A percentile compares a stretch with the other conserved stretches of the same genome.
Conservation (phyloP, 169 alveolate genomes). For the Cryptosporidium xiaoi region DNA sequence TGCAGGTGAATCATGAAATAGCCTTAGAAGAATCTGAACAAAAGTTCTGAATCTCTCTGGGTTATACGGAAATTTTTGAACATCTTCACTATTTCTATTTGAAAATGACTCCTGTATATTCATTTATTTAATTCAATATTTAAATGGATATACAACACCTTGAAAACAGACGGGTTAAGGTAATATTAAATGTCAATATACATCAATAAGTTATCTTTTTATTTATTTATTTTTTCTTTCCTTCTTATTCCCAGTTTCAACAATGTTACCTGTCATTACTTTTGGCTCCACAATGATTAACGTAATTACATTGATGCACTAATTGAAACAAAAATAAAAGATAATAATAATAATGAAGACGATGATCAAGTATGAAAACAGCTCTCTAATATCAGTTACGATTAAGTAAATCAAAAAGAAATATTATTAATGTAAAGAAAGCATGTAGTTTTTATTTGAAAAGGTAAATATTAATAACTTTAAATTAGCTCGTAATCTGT, state of each 20-base stretch:
- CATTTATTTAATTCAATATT: conserved; percentile 14
- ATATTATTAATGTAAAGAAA: no score
- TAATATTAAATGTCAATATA: no score
- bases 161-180: no score
- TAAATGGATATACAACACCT: neutral
- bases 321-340: no score
- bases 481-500: neutral
- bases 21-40: conserved; percentile 44
- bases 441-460: no score
- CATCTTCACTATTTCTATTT: conserved; percentile 14
- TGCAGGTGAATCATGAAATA: conserved; percentile 67
- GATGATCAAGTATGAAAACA: no score
- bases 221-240: neutral
- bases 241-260: neutral
- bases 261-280: neutral
- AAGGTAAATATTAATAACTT: neutral
- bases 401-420: no score
- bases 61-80: conserved; percentile 48
- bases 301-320: no score
- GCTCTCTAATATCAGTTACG: no score
- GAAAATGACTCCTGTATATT: conserved; percentile 20
- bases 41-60: conserved; percentile 58
- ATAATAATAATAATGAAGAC: no score
- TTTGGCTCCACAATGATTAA: neutral
- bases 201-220: no score